Evolutionary conservation across 1,139 yeast genomes (phyloP).

Genomic region (Lodderomyces parapsilosis): DNA sequence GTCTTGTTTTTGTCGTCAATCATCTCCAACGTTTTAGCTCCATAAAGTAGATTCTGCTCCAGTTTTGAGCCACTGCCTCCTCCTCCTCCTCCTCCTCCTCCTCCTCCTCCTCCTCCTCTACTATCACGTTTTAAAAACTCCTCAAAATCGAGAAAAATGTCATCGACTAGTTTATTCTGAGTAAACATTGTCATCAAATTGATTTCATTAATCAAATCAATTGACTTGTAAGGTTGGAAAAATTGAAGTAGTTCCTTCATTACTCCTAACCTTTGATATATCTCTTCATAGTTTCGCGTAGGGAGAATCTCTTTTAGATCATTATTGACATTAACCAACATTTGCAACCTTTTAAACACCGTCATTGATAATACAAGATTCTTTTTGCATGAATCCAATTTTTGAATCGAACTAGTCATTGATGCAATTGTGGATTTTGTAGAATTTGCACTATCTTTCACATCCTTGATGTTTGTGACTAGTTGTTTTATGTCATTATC

Average conservation of each 20-base stretch:
- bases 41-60: slow-evolving; percentile 43
- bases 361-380: slow-evolving; percentile 85
- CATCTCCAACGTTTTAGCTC: slow-evolving; percentile 71
- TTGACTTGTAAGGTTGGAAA: slow-evolving; percentile 80
- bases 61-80: background rate
- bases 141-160: slow-evolving; percentile 74
- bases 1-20: slow-evolving; percentile 61
- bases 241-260: slow-evolving; percentile 75
- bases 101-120: too few relatives aligned
- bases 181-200: slow-evolving; percentile 62
- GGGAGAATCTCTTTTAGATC: slow-evolving; percentile 52
- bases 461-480: slow-evolving; percentile 10
- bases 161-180: slow-evolving; percentile 66
- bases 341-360: slow-evolving; percentile 79
- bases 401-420: slow-evolving; percentile 77
- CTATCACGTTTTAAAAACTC: slow-evolving; percentile 24
- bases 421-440: slow-evolving; percentile 65
- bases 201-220: slow-evolving; percentile 74
- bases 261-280: slow-evolving; percentile 67
- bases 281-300: slow-evolving; percentile 57
- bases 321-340: slow-evolving; percentile 77
- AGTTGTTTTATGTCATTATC: slow-evolving; percentile 9
- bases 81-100: slow-evolving; percentile 19
- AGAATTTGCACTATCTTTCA: slow-evolving; percentile 27
- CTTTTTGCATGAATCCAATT: slow-evolving; percentile 76